Evolutionary conservation across 2,329 filamentous ascomycete genomes (phyloP), one percentile per base, ranked within the genome.

Genomic region (Purpureocillium lavendulum): DNA sequence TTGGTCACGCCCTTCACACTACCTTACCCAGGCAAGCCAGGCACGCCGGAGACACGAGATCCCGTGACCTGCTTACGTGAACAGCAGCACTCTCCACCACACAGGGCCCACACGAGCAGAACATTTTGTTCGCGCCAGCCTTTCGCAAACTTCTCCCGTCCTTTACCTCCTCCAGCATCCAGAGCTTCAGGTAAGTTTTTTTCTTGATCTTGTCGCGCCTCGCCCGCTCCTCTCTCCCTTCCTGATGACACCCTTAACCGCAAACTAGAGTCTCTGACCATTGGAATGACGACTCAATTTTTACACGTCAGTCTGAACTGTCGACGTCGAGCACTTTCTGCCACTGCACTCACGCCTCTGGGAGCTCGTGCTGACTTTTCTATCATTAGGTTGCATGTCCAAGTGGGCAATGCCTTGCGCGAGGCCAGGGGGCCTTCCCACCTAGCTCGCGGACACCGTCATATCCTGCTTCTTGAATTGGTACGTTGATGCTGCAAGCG

Each of bases 261-360:
- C 81, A 82, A 89, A 89, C 85, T 94, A 94, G 87, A 94, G 87
- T 94, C 87, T 94, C 92, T 92, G 87, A 94, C 80, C 83, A 70
- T 45, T 62, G 73, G 79, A 75, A 82, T 90, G 85, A 89, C 89
- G 90, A 82, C 64, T 78, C 64, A 49, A 73, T 77, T 80, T 86
- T 81, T 86, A 81, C 81, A 90, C 84, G 85, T 92, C 86, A 92
- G 86, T 87, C 86, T 92, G 86, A 92, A 73, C 64, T 59, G 59
- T 31, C 8, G 12, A 15, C 26, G 11, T 39, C 17, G 6, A 26
- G 21, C 21, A 30, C 28, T 21, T 13, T 7, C 15, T 16, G 43
- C 31, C 47, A 39, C 44, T 42, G 35, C 40, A 39, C 7, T 35
- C 34, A 35, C 35, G 29, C 35, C 37, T 34, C 33, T 38, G 43